Base-by-base conservation (phyloP, 2,329 filamentous ascomycete species). In the Claviceps pusilla region DNA sequence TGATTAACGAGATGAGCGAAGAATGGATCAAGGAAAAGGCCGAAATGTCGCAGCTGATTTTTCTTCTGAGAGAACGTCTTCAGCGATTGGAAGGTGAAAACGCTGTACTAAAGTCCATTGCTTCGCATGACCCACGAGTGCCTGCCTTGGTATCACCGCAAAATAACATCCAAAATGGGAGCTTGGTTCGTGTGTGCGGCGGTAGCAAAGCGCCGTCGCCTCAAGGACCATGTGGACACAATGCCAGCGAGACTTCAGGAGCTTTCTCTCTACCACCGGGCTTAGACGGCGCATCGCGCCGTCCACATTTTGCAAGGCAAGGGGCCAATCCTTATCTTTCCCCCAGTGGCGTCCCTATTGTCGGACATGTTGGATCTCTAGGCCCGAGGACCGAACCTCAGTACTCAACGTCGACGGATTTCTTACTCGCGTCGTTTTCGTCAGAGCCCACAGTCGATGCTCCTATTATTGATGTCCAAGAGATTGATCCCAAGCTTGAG, bases 401-500 rank as follows among this genome's bases (percentile, higher is more conserved):
- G 39, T 66, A 68, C 7, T 67, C 69, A 5, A 60, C 60, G 19
- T 54, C 63, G 35, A 65, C 65, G 43, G 66, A 72, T 58, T 72
- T 72, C 51, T 61, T 71, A 4, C 60, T 61, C 6, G 24, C 51
- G 3, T 62, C 63, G 7, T 63, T 63, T 4, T 63, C 66, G 24
- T 66, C 68, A 48, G 64, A 64, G 1, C 53, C 48, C 7, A 56
- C 64, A 31, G 65, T 64, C 4, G 69, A 66, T 16, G 64, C 73
- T 1, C 72, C 74, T 4, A 71, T 76, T 33, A 78, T 83, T 51
- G 79, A 82, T 56, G 75, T 83, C 10, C 73, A 76, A 47, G 73
- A 76, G 56, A 76, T 82, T 31, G 74, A 81, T 58, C 77, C 78
- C 3, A 74, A 75, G 35, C 67, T 82, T n/a, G 80, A 83, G 61